Conservation (phyloP, 495 filamentous ascomycete species). For the Penicillium cinerascens region DNA sequence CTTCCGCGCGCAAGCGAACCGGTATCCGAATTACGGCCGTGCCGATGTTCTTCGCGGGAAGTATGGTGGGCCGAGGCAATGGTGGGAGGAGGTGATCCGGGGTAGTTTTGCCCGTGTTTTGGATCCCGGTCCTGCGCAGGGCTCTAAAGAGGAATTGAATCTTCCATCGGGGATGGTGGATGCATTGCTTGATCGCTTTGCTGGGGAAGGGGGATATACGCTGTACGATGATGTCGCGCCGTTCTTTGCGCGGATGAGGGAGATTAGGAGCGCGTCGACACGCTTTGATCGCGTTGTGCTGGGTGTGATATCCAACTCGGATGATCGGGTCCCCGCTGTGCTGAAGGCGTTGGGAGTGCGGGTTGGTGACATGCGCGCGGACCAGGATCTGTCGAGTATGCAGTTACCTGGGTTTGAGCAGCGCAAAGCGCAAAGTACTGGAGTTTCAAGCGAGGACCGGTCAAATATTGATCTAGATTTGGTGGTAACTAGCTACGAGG, state of each 20-base stretch:
- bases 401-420: slow-evolving; percentile 42
- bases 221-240: slow-evolving; percentile 52
- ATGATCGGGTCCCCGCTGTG: slow-evolving; percentile 63
- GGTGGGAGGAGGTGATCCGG: slow-evolving; percentile 66
- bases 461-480: slow-evolving; percentile 56
- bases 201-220: slow-evolving; percentile 57
- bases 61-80: slow-evolving; percentile 52
- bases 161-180: slow-evolving; percentile 49
- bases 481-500: slow-evolving; percentile 69
- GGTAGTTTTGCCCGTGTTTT: slow-evolving; percentile 26
- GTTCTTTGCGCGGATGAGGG: slow-evolving; percentile 48
- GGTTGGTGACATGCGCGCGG: slow-evolving; percentile 42
- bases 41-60: slow-evolving; percentile 39
- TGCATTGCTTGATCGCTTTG: slow-evolving; percentile 57
- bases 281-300: slow-evolving; percentile 43
- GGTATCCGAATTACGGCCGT: slow-evolving; percentile 66
- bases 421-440: slow-evolving; percentile 3
- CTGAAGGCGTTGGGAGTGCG: slow-evolving; percentile 58
- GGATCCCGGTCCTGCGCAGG: background rate
- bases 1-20: slow-evolving; percentile 47
- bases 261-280: background rate
- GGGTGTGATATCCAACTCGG: slow-evolving; percentile 75
- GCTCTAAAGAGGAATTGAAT: background rate
- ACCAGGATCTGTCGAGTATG: slow-evolving; percentile 31
- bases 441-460: background rate